phyloP scores from a whole-genome alignment of 371 early-diverging fungal genomes.

The Sporodiniella umbellata region DNA sequence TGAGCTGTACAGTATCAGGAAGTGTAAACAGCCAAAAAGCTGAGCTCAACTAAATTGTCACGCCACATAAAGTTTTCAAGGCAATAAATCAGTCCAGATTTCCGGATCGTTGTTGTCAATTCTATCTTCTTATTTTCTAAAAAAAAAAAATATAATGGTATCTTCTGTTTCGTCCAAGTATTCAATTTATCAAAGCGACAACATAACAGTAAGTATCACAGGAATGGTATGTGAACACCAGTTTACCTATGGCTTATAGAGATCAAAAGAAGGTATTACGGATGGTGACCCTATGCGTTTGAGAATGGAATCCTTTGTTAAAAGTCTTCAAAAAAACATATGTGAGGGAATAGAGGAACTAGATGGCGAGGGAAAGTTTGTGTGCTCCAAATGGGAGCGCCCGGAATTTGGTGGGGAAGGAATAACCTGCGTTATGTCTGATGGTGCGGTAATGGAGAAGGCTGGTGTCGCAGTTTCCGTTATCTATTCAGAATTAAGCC shows the following conservation, averaged over 20 bases:
- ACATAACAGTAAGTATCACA: constrained; percentile 9
- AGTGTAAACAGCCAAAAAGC: too few relatives aligned
- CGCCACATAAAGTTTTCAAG: constrained; percentile 10
- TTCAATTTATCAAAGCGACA: constrained; percentile 20
- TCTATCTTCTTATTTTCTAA: not conserved
- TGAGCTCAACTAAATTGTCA: constrained; percentile 2
- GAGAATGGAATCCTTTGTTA: constrained; percentile 79
- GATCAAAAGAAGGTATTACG: constrained; percentile 17
- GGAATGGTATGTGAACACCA: not conserved
- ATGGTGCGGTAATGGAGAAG: constrained; percentile 91
- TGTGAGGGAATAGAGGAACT: constrained; percentile 54
- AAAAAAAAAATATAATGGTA: constrained; percentile 8
- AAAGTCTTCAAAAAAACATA: constrained; percentile 72
- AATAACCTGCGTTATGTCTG: constrained; percentile 88
- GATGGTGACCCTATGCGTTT: constrained; percentile 67
- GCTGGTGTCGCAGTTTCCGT: constrained; percentile 90
- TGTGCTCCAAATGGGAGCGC: constrained; percentile 77
- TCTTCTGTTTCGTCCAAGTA: constrained; percentile 22
- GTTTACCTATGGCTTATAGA: constrained; percentile 5
- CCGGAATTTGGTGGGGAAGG: constrained; percentile 86
- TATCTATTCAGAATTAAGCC: constrained; percentile 73
- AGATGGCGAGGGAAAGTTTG: constrained; percentile 67
- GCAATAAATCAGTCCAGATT: not conserved
- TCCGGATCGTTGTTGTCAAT: not conserved
- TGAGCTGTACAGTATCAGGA: too few relatives aligned